These are phyloP conservation scores for Podospora anserina DNA, from an alignment of 495 filamentous ascomycete genomes.

Conservation along the genomic window DNA sequence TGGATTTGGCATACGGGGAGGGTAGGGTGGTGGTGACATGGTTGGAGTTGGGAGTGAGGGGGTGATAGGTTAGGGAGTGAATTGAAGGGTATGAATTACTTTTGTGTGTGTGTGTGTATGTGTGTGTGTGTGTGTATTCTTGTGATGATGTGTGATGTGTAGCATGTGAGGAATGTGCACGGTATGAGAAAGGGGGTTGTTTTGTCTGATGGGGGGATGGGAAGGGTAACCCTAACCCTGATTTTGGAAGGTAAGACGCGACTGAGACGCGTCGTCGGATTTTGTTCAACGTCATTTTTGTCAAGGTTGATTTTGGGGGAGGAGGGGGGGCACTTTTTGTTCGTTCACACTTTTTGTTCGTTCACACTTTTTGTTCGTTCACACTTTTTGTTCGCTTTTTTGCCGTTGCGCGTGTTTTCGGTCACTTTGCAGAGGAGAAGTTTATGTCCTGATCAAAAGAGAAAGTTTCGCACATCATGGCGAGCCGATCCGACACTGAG, in stretches of 20 bases:
- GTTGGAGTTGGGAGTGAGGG: neutral
- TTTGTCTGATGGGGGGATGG: neutral
- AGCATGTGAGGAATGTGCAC: neutral
- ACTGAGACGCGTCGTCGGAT: neutral
- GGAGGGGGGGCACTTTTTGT: neutral
- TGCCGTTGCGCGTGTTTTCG: too few relatives aligned
- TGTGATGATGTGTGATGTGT: neutral
- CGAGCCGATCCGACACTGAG: slow-evolving; percentile 55
- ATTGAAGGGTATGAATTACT: neutral
- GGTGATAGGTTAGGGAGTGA: neutral
- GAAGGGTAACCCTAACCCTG: neutral
- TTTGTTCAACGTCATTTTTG: neutral
- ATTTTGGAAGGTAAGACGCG: neutral
- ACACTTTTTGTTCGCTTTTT: neutral
- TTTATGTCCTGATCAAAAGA: neutral
- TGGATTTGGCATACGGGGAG: neutral
- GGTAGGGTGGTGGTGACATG: neutral
- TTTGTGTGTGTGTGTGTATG: neutral
- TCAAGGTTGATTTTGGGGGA: neutral
- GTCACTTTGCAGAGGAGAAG: neutral
- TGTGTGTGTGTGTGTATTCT: neutral
- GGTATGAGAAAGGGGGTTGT: neutral
- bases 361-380: neutral
- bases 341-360: neutral
- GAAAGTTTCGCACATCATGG: slow-evolving; percentile 39